Conservation (phyloP, 306 rosid genomes). For the cucumber (Cucumis sativus) region Cucumber_9930_V3 NC_026655.2:1766501-1767000, state of each 20-base stretch:
- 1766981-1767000: constrained; percentile 23
- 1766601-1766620: neutral
- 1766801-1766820: neutral
- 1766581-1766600: constrained; percentile 34
- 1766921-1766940: constrained; percentile 80
- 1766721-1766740: neutral
- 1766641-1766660: constrained; percentile 63
- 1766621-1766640: neutral
- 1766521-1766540: constrained; percentile 76
- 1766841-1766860: neutral
- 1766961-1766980: constrained; percentile 95
- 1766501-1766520: constrained; percentile 18
- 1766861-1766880: neutral
- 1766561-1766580: constrained; percentile 68
- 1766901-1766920: constrained; percentile 59
- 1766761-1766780: neutral
- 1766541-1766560: constrained; percentile 75
- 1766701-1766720: constrained; percentile 68
- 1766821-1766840: neutral
- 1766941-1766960: constrained; percentile 79
- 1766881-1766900: constrained; percentile 18
- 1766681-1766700: constrained; percentile 83
- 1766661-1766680: constrained; percentile 99
- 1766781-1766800: neutral
- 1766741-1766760: neutral